These are phyloP conservation scores for Hemerocallis citrina DNA, from an alignment of 106 monocot genomes.

Conservation along the genomic window DNA sequence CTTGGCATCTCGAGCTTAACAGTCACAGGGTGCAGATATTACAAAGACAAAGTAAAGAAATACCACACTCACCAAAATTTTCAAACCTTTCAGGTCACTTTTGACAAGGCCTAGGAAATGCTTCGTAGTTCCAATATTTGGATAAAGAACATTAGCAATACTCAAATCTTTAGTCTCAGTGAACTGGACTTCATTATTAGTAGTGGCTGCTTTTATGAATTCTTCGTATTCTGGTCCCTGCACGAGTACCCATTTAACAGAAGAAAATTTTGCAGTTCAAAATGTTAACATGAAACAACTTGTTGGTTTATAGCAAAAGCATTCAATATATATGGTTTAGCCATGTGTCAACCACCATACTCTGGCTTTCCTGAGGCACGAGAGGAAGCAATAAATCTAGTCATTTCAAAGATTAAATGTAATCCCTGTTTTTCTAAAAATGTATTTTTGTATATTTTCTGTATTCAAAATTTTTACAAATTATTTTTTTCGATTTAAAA, in stretches of 20 bases:
- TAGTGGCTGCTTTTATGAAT: slow-evolving; percentile 77
- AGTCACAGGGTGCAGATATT: too few species aligned
- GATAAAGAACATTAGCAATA: slow-evolving; percentile 74
- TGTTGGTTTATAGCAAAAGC: neutral
- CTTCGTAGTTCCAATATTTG: slow-evolving; percentile 29
- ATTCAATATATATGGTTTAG: too few species aligned
- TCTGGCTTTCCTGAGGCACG: too few species aligned
- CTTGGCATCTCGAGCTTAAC: too few species aligned
- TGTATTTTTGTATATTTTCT: too few species aligned
- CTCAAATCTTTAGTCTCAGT: slow-evolving; percentile 53
- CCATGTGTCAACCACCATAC: too few species aligned
- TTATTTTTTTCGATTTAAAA: too few species aligned
- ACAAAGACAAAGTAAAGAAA: neutral
- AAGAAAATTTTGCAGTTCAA: neutral
- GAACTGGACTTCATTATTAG: slow-evolving; percentile 84
- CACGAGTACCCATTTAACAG: neutral
- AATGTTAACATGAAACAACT: neutral
- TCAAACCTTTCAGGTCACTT: slow-evolving; percentile 78
- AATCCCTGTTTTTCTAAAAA: too few species aligned
- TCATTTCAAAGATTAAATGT: too few species aligned
- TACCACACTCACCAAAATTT: slow-evolving; percentile 65
- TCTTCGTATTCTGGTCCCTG: slow-evolving; percentile 73
- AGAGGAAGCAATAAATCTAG: too few species aligned
- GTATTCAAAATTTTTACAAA: too few species aligned
- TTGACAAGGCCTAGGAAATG: slow-evolving; percentile 81